A percentile compares a stretch with the other conserved stretches of the same genome.
These are phyloP conservation scores for Phytopythium boreale DNA, from an alignment of 352 stramenopile species.

Conservation along the genomic window DNA sequence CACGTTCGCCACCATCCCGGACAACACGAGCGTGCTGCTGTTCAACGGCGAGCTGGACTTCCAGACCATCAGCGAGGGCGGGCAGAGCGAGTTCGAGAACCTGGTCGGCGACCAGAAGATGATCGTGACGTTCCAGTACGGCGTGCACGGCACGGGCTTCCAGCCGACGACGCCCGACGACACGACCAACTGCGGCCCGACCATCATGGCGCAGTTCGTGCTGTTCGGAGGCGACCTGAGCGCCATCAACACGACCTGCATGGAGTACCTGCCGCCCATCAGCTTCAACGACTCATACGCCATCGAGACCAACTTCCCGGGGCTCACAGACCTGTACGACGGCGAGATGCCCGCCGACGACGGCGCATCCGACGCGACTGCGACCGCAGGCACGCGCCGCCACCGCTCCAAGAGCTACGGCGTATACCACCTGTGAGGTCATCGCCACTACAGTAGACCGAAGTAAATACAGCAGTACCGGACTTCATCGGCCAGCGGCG, in stretches of 20 bases:
- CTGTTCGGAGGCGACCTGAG: constrained; percentile 16
- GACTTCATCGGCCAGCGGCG: too few relatives aligned
- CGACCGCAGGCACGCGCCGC: not conserved
- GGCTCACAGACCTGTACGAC: constrained; percentile 3
- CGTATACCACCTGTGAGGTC: not conserved
- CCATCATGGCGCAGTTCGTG: constrained; percentile 38
- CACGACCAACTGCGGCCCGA: constrained; percentile 22
- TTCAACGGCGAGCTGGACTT: constrained; percentile 31
- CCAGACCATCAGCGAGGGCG: constrained; percentile 21
- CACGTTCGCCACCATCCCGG: constrained; percentile 15
- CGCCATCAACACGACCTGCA: constrained; percentile 34
- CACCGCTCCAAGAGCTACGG: not conserved
- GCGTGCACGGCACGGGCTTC: constrained; percentile 31
- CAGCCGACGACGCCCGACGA: constrained; percentile 26
- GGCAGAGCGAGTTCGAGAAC: constrained; percentile 11
- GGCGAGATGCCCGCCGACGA: not conserved
- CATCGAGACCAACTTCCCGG: constrained; percentile 3
- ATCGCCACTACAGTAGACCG: too few relatives aligned
- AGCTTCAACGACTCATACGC: constrained; percentile 16
- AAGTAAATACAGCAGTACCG: too few relatives aligned
- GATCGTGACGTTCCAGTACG: constrained; percentile 44
- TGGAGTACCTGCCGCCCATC: constrained; percentile 23
- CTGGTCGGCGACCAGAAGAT: constrained; percentile 28
- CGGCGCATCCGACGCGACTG: not conserved
- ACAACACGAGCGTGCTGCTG: constrained; percentile 24